Evolutionary conservation across 805 yeast genomes (phyloP).

Genomic region (Metahyphopichia silvanorum): DNA sequence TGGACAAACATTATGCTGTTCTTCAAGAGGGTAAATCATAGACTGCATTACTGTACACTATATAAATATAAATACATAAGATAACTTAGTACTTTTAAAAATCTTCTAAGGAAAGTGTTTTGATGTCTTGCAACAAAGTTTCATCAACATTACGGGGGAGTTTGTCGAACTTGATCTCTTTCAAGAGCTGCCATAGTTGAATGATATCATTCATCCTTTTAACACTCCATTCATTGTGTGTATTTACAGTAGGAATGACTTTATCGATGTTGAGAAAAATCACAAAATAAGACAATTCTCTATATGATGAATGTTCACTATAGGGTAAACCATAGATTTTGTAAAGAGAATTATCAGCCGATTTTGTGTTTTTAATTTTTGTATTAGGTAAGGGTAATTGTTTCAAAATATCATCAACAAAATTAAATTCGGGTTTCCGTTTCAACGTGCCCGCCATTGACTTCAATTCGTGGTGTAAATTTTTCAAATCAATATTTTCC

Average conservation of each 20-base stretch:
- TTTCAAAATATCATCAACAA: conserved; percentile 27
- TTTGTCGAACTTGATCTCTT: conserved; percentile 10
- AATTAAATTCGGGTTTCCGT: conserved; percentile 16
- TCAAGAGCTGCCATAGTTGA: conserved; percentile 23
- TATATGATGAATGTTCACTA: conserved; percentile 89
- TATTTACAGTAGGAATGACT: conserved; percentile 79
- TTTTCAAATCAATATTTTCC: background rate
- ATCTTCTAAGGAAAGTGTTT: conserved; percentile 12
- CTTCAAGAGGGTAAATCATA: too few species aligned
- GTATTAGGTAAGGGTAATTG: conserved; percentile 18
- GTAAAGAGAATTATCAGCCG: conserved; percentile 21
- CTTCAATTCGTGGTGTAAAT: background rate
- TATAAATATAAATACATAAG: background rate
- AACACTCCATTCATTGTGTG: conserved; percentile 21
- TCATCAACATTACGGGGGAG: background rate
- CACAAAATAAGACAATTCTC: conserved; percentile 71
- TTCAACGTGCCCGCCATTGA: conserved; percentile 10
- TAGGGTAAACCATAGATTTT: conserved; percentile 74
- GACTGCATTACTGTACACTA: too few species aligned
- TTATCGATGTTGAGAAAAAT: conserved; percentile 45
- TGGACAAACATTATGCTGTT: conserved; percentile 23
- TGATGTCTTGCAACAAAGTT: conserved; percentile 5
- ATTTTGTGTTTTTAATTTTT: conserved; percentile 8
- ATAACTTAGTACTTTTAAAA: conserved; percentile 8
- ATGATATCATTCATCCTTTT: conserved; percentile 31